Conservation (phyloP, 2,329 filamentous ascomycete species). For the Alternaria tenuissima region DNA sequence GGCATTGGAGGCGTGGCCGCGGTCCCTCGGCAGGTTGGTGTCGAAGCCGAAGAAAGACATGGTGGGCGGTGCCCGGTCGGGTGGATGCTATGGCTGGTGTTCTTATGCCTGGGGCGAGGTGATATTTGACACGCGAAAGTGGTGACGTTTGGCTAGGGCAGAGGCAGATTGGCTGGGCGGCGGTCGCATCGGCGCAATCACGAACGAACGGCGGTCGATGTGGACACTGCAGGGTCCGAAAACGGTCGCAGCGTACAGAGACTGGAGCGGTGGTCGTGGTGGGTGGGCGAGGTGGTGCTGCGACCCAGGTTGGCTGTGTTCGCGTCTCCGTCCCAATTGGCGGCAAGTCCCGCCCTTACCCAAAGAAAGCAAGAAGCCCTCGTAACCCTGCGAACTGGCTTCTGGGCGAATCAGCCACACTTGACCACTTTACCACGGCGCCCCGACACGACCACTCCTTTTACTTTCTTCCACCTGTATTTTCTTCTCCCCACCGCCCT, state of each 20-base stretch:
- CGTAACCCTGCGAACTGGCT: slow-evolving; percentile 1
- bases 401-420: slow-evolving; percentile 26
- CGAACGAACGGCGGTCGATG: not conserved
- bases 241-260: not conserved
- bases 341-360: slow-evolving; percentile 18
- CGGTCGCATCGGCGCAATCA: slow-evolving; percentile 8
- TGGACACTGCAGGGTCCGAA: not conserved
- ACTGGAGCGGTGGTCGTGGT: slow-evolving; percentile 6
- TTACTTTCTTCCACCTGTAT: slow-evolving; percentile 3
- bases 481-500: slow-evolving; percentile 4
- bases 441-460: slow-evolving; percentile 18
- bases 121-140: slow-evolving; percentile 16
- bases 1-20: slow-evolving; percentile 70
- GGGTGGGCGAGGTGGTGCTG: not conserved
- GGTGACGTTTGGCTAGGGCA: slow-evolving; percentile 30
- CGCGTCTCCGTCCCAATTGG: slow-evolving; percentile 5
- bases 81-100: slow-evolving; percentile 10
- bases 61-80: slow-evolving; percentile 26
- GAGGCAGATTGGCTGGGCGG: slow-evolving; percentile 4
- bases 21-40: slow-evolving; percentile 69
- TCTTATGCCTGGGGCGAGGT: slow-evolving; percentile 3
- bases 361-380: not conserved
- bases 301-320: not conserved
- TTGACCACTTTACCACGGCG: slow-evolving; percentile 3
- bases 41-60: slow-evolving; percentile 98